Evolutionary conservation across 2,329 filamentous ascomycete species (phyloP).

Genomic region (Magnaporthiopsis incrustans): DNA sequence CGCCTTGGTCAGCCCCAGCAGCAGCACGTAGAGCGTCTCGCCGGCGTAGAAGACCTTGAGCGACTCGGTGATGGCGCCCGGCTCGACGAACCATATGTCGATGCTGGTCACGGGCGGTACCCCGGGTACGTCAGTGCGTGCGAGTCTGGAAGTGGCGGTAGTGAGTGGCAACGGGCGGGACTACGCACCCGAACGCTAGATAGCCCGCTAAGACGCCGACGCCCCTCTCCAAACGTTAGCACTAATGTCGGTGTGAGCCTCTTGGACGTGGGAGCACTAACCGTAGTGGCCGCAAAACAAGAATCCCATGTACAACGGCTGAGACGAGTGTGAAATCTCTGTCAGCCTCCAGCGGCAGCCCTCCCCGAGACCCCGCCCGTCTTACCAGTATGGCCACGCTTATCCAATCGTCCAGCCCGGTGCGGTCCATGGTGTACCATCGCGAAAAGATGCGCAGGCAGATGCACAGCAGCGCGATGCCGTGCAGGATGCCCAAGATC

Average conservation of each 20-base stretch:
- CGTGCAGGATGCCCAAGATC: slow-evolving; percentile 26
- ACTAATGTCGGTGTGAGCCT: background rate
- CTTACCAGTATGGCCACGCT: slow-evolving; percentile 26
- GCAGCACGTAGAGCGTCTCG: slow-evolving; percentile 24
- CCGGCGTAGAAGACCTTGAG: slow-evolving; percentile 27
- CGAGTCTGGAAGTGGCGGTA: slow-evolving; percentile 7
- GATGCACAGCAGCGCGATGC: slow-evolving; percentile 25
- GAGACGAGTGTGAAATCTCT: too few species aligned
- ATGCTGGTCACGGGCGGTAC: slow-evolving; percentile 22
- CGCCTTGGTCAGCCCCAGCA: slow-evolving; percentile 22
- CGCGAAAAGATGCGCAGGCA: slow-evolving; percentile 29
- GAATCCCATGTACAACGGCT: slow-evolving; percentile 24
- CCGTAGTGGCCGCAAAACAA: slow-evolving; percentile 24
- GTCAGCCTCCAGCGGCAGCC: slow-evolving; percentile 4
- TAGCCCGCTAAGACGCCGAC: background rate
- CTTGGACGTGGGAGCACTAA: slow-evolving; percentile 11
- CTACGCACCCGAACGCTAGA: slow-evolving; percentile 4
- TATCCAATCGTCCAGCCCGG: slow-evolving; percentile 31
- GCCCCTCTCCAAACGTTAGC: background rate
- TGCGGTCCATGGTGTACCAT: slow-evolving; percentile 21
- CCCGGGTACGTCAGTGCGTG: slow-evolving; percentile 13
- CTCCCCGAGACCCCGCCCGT: background rate
- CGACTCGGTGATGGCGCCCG: slow-evolving; percentile 19
- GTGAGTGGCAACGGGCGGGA: too few species aligned
- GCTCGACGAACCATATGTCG: slow-evolving; percentile 28